These are phyloP conservation scores for Eucalyptus dawsonii DNA, from an alignment of 345 rosid genomes.

Conservation along the genomic window DNA sequence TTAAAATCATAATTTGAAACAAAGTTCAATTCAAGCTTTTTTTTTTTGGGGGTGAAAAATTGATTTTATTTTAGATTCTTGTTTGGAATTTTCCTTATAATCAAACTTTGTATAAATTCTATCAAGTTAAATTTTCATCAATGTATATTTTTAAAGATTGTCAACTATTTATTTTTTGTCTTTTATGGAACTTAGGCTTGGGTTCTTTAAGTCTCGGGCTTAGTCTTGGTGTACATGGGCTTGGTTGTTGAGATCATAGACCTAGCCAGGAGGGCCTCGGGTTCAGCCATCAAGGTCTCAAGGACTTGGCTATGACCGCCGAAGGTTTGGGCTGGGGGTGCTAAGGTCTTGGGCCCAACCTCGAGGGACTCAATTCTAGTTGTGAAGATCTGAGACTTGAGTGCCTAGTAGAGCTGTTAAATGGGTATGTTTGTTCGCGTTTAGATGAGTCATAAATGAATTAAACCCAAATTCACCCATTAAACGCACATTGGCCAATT, in stretches of 20 bases:
- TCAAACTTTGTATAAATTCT: fast-evolving
- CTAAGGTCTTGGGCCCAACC: background rate
- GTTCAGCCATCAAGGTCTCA: fast-evolving
- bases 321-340: fast-evolving
- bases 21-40: no score
- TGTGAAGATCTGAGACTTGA: fast-evolving
- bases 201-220: background rate
- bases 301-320: no score
- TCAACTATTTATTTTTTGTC: no score
- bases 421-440: background rate
- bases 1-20: no score
- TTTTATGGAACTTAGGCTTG: background rate
- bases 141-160: no score
- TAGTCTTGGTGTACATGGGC: fast-evolving
- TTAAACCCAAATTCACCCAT: no score
- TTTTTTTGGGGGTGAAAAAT: no score
- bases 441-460: fast-evolving
- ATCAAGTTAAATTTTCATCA: background rate
- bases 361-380: background rate
- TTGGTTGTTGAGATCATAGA: fast-evolving
- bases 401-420: background rate
- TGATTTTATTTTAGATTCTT: fast-evolving
- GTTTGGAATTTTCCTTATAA: background rate
- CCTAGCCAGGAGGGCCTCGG: fast-evolving
- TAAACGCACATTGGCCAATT: no score